Conservation (phyloP, 176 grass and related monocot species). For the Poa pratensis region DNA sequence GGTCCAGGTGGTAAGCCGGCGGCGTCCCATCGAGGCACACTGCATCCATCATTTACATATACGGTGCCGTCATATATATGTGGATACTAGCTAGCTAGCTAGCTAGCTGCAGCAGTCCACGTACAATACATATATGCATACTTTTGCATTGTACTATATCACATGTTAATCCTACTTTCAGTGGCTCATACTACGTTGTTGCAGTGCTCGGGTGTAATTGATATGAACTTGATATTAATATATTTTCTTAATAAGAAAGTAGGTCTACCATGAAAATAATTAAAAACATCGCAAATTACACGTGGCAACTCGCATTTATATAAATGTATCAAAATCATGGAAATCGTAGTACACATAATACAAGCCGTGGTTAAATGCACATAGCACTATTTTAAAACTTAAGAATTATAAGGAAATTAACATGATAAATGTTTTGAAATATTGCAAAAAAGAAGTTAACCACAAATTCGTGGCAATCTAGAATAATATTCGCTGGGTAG, state of each 20-base stretch:
- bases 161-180: too few relatives aligned
- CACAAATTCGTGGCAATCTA: too few relatives aligned
- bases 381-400: neutral
- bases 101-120: neutral
- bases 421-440: neutral
- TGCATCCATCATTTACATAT: conserved; percentile 19
- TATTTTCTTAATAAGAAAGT: too few relatives aligned
- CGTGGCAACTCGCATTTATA: neutral
- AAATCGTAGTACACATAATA: neutral
- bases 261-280: too few relatives aligned
- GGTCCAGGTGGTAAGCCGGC: conserved; percentile 76
- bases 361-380: neutral
- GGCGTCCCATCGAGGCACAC: conserved; percentile 83
- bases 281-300: neutral
- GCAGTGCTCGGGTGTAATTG: too few relatives aligned
- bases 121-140: too few relatives aligned
- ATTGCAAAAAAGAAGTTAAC: neutral
- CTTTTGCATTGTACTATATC: too few relatives aligned
- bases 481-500: neutral
- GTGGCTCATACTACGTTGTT: too few relatives aligned
- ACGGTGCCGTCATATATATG: neutral
- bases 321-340: neutral
- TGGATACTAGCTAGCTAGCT: neutral
- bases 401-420: neutral
- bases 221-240: too few relatives aligned